Evolutionary conservation across 352 stramenopile genomes (phyloP).

Genomic region (Globisporangium rhizosaccharum): DNA sequence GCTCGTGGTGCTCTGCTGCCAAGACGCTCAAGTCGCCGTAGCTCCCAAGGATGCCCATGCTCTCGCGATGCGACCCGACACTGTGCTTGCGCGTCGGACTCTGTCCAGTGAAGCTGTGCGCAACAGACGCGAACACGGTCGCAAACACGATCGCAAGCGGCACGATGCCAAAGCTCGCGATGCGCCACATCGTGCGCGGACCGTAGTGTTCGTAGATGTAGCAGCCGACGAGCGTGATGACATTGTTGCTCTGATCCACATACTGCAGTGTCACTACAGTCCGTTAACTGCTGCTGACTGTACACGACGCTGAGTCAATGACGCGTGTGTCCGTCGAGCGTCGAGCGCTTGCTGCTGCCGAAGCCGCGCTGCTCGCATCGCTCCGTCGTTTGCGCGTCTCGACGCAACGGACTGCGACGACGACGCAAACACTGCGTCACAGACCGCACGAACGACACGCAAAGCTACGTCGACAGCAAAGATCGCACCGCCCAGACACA

Average conservation of each 20-base stretch:
- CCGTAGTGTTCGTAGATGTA: constrained; percentile 70
- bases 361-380: constrained; percentile 47
- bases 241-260: constrained; percentile 19
- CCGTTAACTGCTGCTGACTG: no score
- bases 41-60: constrained; percentile 1
- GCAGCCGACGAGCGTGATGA: constrained; percentile 55
- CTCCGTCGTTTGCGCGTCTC: constrained; percentile 54
- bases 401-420: constrained; percentile 25
- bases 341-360: constrained; percentile 23
- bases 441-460: constrained; percentile 7
- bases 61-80: neutral
- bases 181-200: constrained; percentile 50
- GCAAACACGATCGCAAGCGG: constrained; percentile 38
- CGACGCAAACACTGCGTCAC: constrained; percentile 32
- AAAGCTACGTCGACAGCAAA: constrained; percentile 24
- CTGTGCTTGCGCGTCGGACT: constrained; percentile 14
- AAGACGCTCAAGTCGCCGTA: constrained; percentile 7
- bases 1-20: no score
- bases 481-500: constrained; percentile 17
- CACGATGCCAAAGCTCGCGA: constrained; percentile 42
- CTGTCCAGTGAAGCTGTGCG: constrained; percentile 22
- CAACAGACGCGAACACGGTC: constrained; percentile 38
- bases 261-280: no score
- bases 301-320: constrained; percentile 8
- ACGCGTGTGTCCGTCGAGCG: neutral